These are phyloP conservation scores for Pelargonium nanum DNA, from an alignment of 345 rosid genomes.

Conservation along the genomic window DNA sequence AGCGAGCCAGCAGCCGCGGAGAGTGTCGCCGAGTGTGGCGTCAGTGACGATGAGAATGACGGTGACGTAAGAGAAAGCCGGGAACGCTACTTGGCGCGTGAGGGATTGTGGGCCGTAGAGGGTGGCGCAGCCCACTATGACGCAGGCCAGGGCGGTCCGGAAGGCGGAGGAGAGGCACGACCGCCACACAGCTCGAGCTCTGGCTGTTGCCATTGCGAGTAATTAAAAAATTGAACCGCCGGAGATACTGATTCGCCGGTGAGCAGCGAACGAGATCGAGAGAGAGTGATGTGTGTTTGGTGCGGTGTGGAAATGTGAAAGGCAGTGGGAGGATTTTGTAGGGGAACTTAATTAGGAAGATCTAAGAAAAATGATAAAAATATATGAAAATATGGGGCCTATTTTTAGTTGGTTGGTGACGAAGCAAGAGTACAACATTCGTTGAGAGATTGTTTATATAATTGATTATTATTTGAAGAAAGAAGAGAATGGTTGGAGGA, in stretches of 20 bases:
- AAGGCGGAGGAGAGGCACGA: constrained; percentile 56
- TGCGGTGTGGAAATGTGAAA: not conserved
- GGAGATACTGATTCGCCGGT: too few species aligned
- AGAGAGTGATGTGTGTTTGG: not conserved
- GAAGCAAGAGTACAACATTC: not conserved
- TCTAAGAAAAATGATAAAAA: not conserved
- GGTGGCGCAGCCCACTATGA: constrained; percentile 51
- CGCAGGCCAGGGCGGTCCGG: constrained; percentile 71
- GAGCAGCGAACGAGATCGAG: not conserved
- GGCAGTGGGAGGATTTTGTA: constrained; percentile 9
- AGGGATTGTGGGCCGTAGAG: constrained; percentile 54
- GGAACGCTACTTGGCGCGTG: constrained; percentile 39
- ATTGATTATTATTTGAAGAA: too few species aligned
- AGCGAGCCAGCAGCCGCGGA: constrained; percentile 64
- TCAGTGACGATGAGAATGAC: constrained; percentile 54
- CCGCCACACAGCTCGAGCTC: constrained; percentile 49
- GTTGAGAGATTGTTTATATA: too few species aligned
- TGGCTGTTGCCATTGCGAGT: constrained; percentile 9
- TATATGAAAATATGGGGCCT: not conserved
- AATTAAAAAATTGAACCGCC: too few species aligned
- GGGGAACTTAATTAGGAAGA: not conserved
- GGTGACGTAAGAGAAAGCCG: constrained; percentile 74
- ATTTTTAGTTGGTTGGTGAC: not conserved
- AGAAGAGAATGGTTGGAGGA: too few species aligned
- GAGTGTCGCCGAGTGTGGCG: constrained; percentile 64